phyloP scores from a whole-genome alignment of 225 moss, liverwort and hornwort genomes.

The Neckera pumila region DNA sequence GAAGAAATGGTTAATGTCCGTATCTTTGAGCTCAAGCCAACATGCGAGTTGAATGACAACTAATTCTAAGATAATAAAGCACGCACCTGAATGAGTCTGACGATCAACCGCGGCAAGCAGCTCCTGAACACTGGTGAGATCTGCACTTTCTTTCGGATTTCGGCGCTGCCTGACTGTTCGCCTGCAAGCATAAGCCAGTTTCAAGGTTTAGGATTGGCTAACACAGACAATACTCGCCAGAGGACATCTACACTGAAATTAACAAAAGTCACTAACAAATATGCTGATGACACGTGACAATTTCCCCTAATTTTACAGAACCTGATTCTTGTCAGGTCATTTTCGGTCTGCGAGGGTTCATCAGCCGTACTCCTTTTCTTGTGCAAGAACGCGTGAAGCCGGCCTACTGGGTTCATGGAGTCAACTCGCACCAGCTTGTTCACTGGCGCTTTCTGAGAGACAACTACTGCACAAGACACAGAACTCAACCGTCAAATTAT shows the following conservation, averaged over 20 bases:
- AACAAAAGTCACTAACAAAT: background rate
- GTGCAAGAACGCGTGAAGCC: conserved; percentile 79
- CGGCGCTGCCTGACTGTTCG: conserved; percentile 71
- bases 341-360: conserved; percentile 28
- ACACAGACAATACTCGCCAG: background rate
- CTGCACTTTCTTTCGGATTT: conserved; percentile 85
- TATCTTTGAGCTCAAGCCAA: background rate
- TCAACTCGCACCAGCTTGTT: conserved; percentile 87
- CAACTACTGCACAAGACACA: conserved; percentile 12
- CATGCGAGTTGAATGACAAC: background rate
- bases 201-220: background rate
- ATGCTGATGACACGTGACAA: background rate
- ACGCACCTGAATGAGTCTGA: conserved; percentile 77
- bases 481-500: background rate
- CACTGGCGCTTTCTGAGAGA: conserved; percentile 62
- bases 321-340: conserved; percentile 77
- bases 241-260: background rate
- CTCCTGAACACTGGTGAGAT: conserved; percentile 88
- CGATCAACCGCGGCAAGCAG: conserved; percentile 69
- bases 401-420: conserved; percentile 75
- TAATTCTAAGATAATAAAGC: background rate
- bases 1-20: background rate
- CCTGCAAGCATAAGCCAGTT: conserved; percentile 28
- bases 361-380: conserved; percentile 30
- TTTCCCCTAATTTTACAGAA: background rate